Base-by-base conservation (phyloP, 23 red algal genomes). In the Gracilaria gracilis region DNA sequence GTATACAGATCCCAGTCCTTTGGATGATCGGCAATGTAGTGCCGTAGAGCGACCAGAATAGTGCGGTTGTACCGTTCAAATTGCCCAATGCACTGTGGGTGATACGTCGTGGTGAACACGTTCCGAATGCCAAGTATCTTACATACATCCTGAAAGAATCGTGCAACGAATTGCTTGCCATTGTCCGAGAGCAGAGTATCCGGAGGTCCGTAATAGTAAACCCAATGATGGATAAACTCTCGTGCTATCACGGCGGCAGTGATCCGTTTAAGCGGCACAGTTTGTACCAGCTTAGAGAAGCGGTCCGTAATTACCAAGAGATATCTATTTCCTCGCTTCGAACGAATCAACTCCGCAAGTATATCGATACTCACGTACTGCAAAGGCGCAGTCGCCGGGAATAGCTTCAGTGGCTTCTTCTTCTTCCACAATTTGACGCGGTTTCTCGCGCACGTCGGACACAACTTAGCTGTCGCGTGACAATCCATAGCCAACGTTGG, bases 1-100 rank as follows among this genome's bases (percentile, higher is more conserved):
- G 72, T 77, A 46, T 5, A 51, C 34, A 77, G 33, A 29, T 42
- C 72, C 72, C 72, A 77, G n/a, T 51, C 39, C n/a, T 2, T 46
- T 4, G 2, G 72, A 29, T 81, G 47, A 28, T 58, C 77, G 28
- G 0, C 48, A 4, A 81, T 1, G 48, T 54, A 81, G 31, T 55
- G 27, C 47, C 55, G 25, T 17, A 58, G 15, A 20, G 77, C 48
- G 48, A 17, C 4, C 6, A 58, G 34, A 2, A 58, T 16, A 2
- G 77, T 81, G 8, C 85, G 67, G 85, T 88, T 88, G 65, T 53
- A 88, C 12, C 85, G 66, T 31, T 88, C 69, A 67, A 88, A 67
- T 28, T 78, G 85, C 3, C 85, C 85, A 25, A 78, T 74, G 35
- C 6, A n/a, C 47, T 88, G 46, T 25, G 69, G 85, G 51, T 78